A percentile compares a stretch with the other conserved stretches of the same genome.
phyloP scores from a whole-genome alignment of 192 early-diverging fungal genomes.

The Mortierella claussenii region DNA sequence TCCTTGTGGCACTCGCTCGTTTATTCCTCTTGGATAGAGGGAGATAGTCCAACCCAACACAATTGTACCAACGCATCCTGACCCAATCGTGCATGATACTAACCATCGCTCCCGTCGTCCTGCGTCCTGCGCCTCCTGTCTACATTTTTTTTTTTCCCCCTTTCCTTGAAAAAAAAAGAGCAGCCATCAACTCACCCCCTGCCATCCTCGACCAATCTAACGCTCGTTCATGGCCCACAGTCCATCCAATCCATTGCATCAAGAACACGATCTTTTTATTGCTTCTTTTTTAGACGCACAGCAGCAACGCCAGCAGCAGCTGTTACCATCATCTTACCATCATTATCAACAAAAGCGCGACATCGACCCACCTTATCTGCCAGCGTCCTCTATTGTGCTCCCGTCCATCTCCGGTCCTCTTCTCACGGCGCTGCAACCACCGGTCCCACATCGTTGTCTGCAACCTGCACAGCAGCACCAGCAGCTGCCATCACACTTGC shows the following conservation, averaged over 20 bases:
- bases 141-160: not conserved
- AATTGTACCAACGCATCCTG: not conserved
- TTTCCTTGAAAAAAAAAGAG: not conserved
- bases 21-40: not conserved
- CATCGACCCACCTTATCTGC: not conserved
- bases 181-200: not conserved
- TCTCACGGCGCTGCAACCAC: slow-evolving; percentile 7
- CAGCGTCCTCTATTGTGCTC: slow-evolving; percentile 2
- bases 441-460: not conserved
- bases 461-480: slow-evolving; percentile 13
- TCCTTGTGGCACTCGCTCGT: not conserved
- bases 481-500: not conserved
- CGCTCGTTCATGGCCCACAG: slow-evolving; percentile 35
- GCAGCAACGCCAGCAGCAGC: slow-evolving; percentile 5
- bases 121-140: not conserved
- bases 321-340: slow-evolving; percentile 1
- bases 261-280: slow-evolving; percentile 7
- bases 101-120: not conserved
- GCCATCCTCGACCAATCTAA: not conserved
- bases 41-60: not conserved
- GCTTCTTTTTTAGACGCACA: no score
- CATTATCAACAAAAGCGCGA: not conserved
- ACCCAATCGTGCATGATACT: not conserved
- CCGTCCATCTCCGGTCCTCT: slow-evolving; percentile 12
- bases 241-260: slow-evolving; percentile 15